Evolutionary conservation across 73 alveolate genomes (phyloP).

Genomic region (Halteria grandinella): DNA sequence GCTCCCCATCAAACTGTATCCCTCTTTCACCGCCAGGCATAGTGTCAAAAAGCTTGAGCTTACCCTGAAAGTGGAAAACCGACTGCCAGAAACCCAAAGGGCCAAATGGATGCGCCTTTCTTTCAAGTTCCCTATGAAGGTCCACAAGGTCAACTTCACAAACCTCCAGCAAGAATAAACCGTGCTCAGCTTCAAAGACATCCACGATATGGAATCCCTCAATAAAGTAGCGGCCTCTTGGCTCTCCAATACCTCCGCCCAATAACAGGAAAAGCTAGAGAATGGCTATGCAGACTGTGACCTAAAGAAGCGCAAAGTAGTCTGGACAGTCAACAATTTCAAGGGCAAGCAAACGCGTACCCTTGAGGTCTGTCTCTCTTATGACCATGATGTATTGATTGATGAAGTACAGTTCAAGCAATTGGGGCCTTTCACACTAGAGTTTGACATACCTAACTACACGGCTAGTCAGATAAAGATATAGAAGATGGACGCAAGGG

Average conservation of each 20-base stretch:
- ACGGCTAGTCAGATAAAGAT: constrained; percentile 46
- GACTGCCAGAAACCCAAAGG: constrained; percentile 26
- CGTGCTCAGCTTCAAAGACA: constrained; percentile 8
- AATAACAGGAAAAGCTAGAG: not conserved
- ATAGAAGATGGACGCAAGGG: constrained; percentile 28
- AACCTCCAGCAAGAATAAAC: constrained; percentile 15
- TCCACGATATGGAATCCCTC: constrained; percentile 25
- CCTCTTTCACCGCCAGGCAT: constrained; percentile 46
- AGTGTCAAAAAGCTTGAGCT: constrained; percentile 36
- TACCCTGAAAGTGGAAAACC: constrained; percentile 39
- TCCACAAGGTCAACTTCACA: constrained; percentile 31
- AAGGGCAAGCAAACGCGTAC: constrained; percentile 15
- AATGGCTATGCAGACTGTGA: constrained; percentile 50
- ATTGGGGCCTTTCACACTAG: constrained; percentile 48
- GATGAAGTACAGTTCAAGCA: constrained; percentile 46
- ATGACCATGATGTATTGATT: constrained; percentile 50
- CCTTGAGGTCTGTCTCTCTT: constrained; percentile 33
- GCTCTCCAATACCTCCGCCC: constrained; percentile 19
- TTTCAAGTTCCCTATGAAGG: constrained; percentile 21
- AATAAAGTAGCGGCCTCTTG: constrained; percentile 45
- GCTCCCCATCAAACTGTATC: constrained; percentile 46
- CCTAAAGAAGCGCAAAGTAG: constrained; percentile 44
- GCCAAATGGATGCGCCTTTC: constrained; percentile 14
- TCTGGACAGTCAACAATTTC: constrained; percentile 35
- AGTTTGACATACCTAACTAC: constrained; percentile 48